Percentiles rank a stretch among this genome's conserved stretches.
Evolutionary conservation across 345 rosid species (phyloP).

Genomic region (Citrus medica): DNA sequence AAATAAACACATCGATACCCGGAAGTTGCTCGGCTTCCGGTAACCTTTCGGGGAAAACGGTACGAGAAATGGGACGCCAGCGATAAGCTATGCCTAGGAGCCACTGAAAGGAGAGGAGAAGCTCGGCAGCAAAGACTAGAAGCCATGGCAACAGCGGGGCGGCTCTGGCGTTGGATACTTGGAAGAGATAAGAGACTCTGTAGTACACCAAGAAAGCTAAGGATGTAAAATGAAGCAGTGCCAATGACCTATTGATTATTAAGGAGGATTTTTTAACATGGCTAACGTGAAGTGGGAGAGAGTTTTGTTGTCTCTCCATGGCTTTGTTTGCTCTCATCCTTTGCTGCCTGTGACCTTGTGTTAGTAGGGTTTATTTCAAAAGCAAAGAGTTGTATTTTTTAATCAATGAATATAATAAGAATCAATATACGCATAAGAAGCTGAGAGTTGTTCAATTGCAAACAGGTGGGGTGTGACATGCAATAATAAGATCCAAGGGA

Average conservation of each 20-base stretch:
- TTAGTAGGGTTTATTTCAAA: too few species aligned
- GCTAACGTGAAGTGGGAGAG: conserved; percentile 27
- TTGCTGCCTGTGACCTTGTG: neutral
- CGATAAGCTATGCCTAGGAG: conserved; percentile 20
- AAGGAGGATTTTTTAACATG: conserved; percentile 13
- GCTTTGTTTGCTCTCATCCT: neutral
- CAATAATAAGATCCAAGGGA: too few species aligned
- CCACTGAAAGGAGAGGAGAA: conserved; percentile 36
- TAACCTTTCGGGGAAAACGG: conserved; percentile 34
- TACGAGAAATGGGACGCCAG: conserved; percentile 34
- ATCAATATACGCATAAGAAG: too few species aligned
- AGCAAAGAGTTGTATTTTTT: too few species aligned
- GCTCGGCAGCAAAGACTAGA: conserved; percentile 27
- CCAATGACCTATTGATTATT: conserved; percentile 24
- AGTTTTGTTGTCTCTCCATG: conserved; percentile 4
- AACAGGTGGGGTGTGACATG: too few species aligned
- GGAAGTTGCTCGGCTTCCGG: conserved; percentile 30
- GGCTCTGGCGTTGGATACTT: neutral
- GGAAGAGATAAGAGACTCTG: conserved; percentile 30
- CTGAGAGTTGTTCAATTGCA: too few species aligned
- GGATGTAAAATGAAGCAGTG: conserved; percentile 29
- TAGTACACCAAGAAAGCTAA: conserved; percentile 26
- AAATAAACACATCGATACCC: conserved; percentile 40
- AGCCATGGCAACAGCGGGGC: conserved; percentile 15
- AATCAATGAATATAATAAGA: too few species aligned